Evolutionary conservation across 768 basidiomycete genomes (phyloP).

Genomic region (Termitomyces sp.): DNA sequence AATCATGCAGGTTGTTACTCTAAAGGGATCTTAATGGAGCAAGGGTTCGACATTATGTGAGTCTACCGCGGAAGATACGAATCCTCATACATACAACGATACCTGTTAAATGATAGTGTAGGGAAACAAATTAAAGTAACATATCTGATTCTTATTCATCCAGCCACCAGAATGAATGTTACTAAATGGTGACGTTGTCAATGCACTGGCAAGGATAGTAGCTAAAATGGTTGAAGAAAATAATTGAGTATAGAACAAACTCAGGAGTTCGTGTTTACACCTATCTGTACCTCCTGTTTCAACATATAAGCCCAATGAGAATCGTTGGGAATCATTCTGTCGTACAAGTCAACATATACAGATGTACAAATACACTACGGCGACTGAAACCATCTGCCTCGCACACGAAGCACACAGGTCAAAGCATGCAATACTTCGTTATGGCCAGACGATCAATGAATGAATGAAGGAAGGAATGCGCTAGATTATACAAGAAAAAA

Average conservation of each 20-base stretch:
- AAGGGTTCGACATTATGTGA: too few relatives aligned
- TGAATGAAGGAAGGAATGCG: not conserved
- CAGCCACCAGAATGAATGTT: not conserved
- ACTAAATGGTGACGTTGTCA: not conserved
- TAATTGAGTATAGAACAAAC: not conserved
- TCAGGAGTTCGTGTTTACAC: too few relatives aligned
- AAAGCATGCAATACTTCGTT: not conserved
- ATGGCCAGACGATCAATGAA: not conserved
- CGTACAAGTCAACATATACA: not conserved
- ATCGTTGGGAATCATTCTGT: not conserved
- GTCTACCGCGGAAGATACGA: too few relatives aligned
- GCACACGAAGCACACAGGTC: not conserved
- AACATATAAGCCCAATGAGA: not conserved
- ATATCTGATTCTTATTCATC: not conserved
- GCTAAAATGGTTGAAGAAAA: not conserved
- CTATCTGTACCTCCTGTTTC: not conserved
- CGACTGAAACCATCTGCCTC: not conserved
- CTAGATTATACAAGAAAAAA: constrained; percentile 10
- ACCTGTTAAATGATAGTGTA: too few relatives aligned
- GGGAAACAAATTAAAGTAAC: too few relatives aligned
- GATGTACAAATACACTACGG: constrained; percentile 10
- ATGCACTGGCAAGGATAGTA: not conserved
- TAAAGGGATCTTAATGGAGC: too few relatives aligned
- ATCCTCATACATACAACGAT: too few relatives aligned
- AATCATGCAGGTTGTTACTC: too few relatives aligned